phyloP scores from a whole-genome alignment of 768 basidiomycete species.

The Lactarius evosmus region DNA sequence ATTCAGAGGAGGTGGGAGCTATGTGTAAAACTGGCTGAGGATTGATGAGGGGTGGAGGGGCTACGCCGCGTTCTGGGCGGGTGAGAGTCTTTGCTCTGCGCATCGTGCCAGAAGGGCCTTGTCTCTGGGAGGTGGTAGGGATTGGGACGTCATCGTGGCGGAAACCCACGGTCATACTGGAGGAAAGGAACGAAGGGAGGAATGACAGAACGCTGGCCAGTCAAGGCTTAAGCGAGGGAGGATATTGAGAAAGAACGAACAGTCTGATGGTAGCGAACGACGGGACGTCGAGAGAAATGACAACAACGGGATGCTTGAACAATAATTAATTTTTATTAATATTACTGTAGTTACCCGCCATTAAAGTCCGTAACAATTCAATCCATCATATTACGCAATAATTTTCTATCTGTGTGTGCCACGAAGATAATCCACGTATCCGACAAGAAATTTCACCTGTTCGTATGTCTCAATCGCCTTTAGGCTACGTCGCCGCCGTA shows the following conservation, averaged over 20 bases:
- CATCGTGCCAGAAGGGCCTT: constrained; percentile 50
- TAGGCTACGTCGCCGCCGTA: constrained; percentile 71
- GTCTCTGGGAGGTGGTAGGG: constrained; percentile 24
- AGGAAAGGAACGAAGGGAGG: constrained; percentile 14
- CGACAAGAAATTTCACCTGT: constrained; percentile 81
- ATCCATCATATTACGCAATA: constrained; percentile 13
- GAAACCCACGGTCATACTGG: constrained; percentile 21
- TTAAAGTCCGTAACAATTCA: no score
- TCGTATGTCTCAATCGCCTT: constrained; percentile 95
- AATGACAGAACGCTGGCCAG: constrained; percentile 22
- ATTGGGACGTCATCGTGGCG: constrained; percentile 25
- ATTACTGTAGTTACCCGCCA: neutral
- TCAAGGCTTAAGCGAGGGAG: constrained; percentile 20
- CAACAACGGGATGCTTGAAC: neutral
- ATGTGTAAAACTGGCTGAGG: constrained; percentile 53
- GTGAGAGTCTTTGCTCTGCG: constrained; percentile 95
- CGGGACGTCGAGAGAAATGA: neutral
- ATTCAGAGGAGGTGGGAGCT: constrained; percentile 37
- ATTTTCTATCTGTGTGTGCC: constrained; percentile 1
- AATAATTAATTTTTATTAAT: neutral
- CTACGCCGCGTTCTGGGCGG: constrained; percentile 90
- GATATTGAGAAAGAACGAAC: constrained; percentile 9
- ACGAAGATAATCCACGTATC: constrained; percentile 65
- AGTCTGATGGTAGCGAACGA: neutral
- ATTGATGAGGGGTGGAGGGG: constrained; percentile 91